These are phyloP conservation scores for Odontarrhena argentea DNA, from an alignment of 345 rosid genomes.

Conservation along the genomic window DNA sequence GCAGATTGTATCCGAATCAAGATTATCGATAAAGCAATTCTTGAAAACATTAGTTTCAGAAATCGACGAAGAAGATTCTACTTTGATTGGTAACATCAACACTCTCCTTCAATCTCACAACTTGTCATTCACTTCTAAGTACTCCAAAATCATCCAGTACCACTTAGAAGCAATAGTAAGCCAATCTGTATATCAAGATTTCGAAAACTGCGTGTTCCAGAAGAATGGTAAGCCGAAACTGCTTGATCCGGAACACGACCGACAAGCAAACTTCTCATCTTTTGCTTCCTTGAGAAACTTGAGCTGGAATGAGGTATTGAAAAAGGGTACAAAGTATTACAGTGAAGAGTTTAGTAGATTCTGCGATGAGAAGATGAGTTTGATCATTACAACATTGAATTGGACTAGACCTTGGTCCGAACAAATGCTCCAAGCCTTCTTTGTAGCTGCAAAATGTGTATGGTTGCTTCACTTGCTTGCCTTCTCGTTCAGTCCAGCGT, in stretches of 20 bases:
- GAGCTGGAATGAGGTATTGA: slow-evolving; percentile 91
- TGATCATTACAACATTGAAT: slow-evolving; percentile 68
- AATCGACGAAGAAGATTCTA: slow-evolving; percentile 66
- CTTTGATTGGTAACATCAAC: slow-evolving; percentile 60
- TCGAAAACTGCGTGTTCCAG: slow-evolving; percentile 79
- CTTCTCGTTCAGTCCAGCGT: slow-evolving; percentile 76
- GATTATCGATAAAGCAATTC: slow-evolving; percentile 90
- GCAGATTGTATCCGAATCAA: slow-evolving; percentile 91
- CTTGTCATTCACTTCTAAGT: slow-evolving; percentile 57
- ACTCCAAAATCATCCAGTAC: slow-evolving; percentile 69
- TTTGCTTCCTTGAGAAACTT: slow-evolving; percentile 79
- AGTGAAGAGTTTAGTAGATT: slow-evolving; percentile 95
- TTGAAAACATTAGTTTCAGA: slow-evolving; percentile 73
- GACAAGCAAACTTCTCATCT: slow-evolving; percentile 71
- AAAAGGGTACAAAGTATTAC: slow-evolving; percentile 89
- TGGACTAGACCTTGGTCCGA: slow-evolving; percentile 97
- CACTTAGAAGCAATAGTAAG: slow-evolving; percentile 84
- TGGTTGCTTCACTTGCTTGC: slow-evolving; percentile 97
- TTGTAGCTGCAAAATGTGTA: slow-evolving; percentile 87
- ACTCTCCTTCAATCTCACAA: slow-evolving; percentile 68
- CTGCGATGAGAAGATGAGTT: slow-evolving; percentile 96
- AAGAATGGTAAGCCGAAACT: slow-evolving; percentile 74
- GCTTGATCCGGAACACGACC: slow-evolving; percentile 76
- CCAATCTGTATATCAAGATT: slow-evolving; percentile 84
- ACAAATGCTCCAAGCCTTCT: slow-evolving; percentile 81